Conservation (phyloP, 768 basidiomycete species). For the Lentinus brumalis region DNA sequence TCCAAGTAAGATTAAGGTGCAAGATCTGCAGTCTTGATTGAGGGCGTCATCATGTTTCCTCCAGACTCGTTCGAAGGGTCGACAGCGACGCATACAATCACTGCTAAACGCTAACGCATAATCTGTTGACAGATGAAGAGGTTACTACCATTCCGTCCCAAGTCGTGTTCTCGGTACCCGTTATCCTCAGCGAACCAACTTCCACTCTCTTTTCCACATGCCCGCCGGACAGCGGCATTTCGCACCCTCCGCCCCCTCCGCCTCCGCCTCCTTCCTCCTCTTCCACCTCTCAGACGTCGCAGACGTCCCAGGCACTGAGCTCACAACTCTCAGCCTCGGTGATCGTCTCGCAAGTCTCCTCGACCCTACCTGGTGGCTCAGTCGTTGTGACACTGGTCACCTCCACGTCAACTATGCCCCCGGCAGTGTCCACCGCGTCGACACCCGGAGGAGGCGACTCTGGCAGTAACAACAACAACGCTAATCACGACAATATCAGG, state of each 20-base stretch:
- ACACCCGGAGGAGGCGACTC: conserved; percentile 18
- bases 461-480: conserved; percentile 13
- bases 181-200: conserved; percentile 35
- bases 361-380: conserved; percentile 45
- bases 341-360: conserved; percentile 33
- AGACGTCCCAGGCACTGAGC: not conserved
- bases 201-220: conserved; percentile 47
- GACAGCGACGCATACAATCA: no score
- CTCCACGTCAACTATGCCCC: conserved; percentile 38
- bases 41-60: no score
- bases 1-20: no score
- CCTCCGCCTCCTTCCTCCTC: not conserved
- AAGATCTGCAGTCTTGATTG: no score
- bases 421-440: conserved; percentile 29
- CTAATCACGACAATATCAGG: conserved; percentile 7
- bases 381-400: conserved; percentile 40
- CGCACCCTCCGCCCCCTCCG: conserved; percentile 4
- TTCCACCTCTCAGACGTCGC: not conserved
- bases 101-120: not conserved
- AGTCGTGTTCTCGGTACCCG: conserved; percentile 38
- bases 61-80: no score
- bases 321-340: conserved; percentile 32
- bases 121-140: conserved; percentile 24
- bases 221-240: conserved; percentile 7
- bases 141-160: conserved; percentile 42